Evolutionary conservation across 345 rosid genomes (phyloP), one percentile per base, ranked within the genome.

Genomic region (Aquilaria malaccensis): DNA sequence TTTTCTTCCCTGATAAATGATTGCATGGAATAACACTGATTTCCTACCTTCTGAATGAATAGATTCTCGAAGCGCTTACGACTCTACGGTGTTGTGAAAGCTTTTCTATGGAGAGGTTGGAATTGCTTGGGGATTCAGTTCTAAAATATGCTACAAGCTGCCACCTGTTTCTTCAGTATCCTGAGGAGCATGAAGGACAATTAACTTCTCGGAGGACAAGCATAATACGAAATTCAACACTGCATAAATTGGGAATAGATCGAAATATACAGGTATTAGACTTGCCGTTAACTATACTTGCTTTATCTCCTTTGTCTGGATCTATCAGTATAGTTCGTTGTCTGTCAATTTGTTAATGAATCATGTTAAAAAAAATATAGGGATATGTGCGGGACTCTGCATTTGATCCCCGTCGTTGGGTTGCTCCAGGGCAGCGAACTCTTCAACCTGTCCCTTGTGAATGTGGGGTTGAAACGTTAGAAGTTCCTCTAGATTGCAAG

Each of bases 21-120:
- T 61, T 60, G 33, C 68, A 52, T 55, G 46, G 3, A 3, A n/a
- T 65, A 15, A 56, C 33, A 37, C 62, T 51, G 13, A 50, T 55
- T 29, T 41, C 68, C 55, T 66, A 2, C 69, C 7, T 22, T 33
- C 12, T 31, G 11, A 2, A 11, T 47, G 63, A 63, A 73, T 65
- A 93, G 98, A 78, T 93, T 58, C 74, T 89, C 68, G 94, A 84
- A 78, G 96, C 96, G 31, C 66, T 89, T 59, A 89, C 98, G 59
- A 80, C 96, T 33, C 77, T 76, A 43, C 73, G 88, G 77, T 80
- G 88, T 68, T 68, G 80, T 55, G 96, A 93, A 74, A 67, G 67
- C 11, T 89, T 89, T 80, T 93, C 98, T 33, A 78, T 89, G 94
- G 98, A 93, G 77, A 82, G 98, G n/a, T 65, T 93, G 77, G 98